Evolutionary conservation across 306 rosid genomes (phyloP).

Genomic region (Cicer arietinum): DNA sequence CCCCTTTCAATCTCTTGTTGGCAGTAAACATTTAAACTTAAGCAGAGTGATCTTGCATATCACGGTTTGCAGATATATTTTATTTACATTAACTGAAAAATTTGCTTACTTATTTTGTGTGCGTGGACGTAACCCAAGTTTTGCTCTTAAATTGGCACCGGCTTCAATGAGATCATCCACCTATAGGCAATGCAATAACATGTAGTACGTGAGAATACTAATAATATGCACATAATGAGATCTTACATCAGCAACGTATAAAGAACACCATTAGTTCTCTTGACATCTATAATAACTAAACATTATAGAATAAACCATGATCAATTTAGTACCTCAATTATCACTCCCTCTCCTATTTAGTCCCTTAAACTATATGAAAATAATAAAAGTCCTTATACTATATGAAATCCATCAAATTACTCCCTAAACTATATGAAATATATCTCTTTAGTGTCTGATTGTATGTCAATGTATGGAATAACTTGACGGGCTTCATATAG

Average conservation of each 20-base stretch:
- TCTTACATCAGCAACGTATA: constrained; percentile 5
- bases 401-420: too few relatives aligned
- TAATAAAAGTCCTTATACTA: too few relatives aligned
- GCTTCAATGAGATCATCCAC: constrained; percentile 71
- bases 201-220: constrained; percentile 18
- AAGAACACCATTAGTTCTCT: constrained; percentile 2
- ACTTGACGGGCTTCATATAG: too few relatives aligned
- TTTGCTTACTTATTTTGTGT: constrained; percentile 55
- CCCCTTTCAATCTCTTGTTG: neutral
- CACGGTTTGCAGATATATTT: constrained; percentile 27
- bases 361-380: too few relatives aligned
- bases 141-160: constrained; percentile 72
- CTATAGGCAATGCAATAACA: constrained; percentile 47
- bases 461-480: too few relatives aligned
- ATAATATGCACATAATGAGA: neutral
- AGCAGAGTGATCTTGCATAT: constrained; percentile 19
- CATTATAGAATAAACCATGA: too few relatives aligned
- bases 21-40: constrained; percentile 13
- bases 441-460: too few relatives aligned
- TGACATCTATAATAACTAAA: neutral
- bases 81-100: neutral
- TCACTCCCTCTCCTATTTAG: too few relatives aligned
- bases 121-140: constrained; percentile 66
- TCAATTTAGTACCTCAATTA: too few relatives aligned
- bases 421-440: too few relatives aligned